phyloP scores from a whole-genome alignment of 2,329 filamentous ascomycete genomes.

The Fusarium falciforme region DNA sequence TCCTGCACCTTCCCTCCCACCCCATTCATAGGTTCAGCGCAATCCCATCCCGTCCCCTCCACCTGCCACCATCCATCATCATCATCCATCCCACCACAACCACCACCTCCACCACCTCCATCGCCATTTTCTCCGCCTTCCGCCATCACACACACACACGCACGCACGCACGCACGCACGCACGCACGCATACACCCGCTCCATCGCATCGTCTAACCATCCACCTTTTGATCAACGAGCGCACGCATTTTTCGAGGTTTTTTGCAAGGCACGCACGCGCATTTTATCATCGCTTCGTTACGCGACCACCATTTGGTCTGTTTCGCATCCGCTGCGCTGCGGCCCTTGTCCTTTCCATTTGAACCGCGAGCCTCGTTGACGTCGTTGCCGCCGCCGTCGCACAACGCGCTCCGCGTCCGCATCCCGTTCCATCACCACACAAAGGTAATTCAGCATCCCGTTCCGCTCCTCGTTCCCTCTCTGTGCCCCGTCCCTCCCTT shows the following conservation, averaged over 20 bases:
- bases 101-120: slow-evolving; percentile 10
- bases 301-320: slow-evolving; percentile 33
- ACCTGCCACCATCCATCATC: slow-evolving; percentile 34
- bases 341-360: neutral
- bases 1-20: slow-evolving; percentile 41
- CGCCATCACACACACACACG: slow-evolving; percentile 39
- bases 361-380: slow-evolving; percentile 28
- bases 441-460: slow-evolving; percentile 40
- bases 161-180: slow-evolving; percentile 8
- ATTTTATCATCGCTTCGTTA: slow-evolving; percentile 23
- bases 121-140: slow-evolving; percentile 42
- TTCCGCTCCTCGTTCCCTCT: slow-evolving; percentile 14
- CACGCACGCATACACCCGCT: slow-evolving; percentile 36
- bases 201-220: slow-evolving; percentile 41
- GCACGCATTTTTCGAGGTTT: slow-evolving; percentile 24
- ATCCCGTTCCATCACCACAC: slow-evolving; percentile 39
- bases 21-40: slow-evolving; percentile 34
- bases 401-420: slow-evolving; percentile 44
- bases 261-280: neutral
- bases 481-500: slow-evolving; percentile 13
- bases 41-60: slow-evolving; percentile 40
- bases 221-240: slow-evolving; percentile 25
- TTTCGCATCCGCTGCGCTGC: slow-evolving; percentile 20
- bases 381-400: slow-evolving; percentile 39
- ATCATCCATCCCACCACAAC: slow-evolving; percentile 30